phyloP scores from a whole-genome alignment of 441 rosid species.

The Theobroma grandiflorum region DNA sequence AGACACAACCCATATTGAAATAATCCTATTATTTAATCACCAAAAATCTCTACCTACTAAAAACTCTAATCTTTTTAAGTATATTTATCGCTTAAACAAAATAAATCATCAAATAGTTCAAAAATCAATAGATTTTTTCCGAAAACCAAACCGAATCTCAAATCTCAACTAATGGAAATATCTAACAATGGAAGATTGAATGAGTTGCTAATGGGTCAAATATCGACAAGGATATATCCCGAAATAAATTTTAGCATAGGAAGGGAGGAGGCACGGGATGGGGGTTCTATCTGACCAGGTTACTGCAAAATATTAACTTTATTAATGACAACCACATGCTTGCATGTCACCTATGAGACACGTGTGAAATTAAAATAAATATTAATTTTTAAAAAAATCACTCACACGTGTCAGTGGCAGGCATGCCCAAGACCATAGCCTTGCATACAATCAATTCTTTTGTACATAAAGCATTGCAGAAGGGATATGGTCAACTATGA shows the following conservation, averaged over 20 bases:
- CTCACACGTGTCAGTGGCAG: conserved; percentile 28
- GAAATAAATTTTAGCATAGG: not conserved
- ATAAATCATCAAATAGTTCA: no score
- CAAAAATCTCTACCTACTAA: no score
- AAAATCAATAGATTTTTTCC: no score
- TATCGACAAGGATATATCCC: no score
- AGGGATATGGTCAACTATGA: not conserved
- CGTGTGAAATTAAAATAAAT: conserved; percentile 21
- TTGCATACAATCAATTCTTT: not conserved
- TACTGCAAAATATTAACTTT: conserved; percentile 9
- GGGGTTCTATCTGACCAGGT: not conserved
- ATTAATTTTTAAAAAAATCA: not conserved
- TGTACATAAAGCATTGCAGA: conserved; percentile 22
- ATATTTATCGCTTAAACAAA: no score
- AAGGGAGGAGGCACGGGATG: not conserved
- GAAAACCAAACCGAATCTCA: no score
- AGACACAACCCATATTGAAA: no score
- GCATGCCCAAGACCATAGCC: conserved; percentile 4
- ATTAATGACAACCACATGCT: conserved; percentile 34
- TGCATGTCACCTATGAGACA: conserved; percentile 36
- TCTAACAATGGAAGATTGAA: no score
- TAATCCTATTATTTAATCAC: no score
- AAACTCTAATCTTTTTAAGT: no score
- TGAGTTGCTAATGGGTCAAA: no score
- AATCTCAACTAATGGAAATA: no score